Percentiles rank a stretch among this genome's conserved stretches.
Evolutionary conservation across 2,329 filamentous ascomycete genomes (phyloP).

Genomic region (Stagonosporopsis rhizophila): DNA sequence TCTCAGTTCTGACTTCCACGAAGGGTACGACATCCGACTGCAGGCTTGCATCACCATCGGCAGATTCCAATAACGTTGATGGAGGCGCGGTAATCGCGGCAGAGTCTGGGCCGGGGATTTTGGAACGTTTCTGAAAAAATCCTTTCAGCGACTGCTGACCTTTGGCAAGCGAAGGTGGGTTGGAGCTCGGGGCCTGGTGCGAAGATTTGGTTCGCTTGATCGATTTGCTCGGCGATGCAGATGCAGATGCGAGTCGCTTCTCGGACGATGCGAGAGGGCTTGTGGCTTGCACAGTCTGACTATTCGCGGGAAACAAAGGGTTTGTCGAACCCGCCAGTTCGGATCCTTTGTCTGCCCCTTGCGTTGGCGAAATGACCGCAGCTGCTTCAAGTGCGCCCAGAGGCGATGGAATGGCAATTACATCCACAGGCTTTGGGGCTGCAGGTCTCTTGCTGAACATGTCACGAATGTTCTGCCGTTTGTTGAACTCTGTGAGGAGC

Average conservation of each 20-base stretch:
- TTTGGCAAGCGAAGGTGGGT: constrained; percentile 43
- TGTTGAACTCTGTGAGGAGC: constrained; percentile 86
- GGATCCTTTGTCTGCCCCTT: constrained; percentile 15
- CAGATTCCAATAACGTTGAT: constrained; percentile 2
- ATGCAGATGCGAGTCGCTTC: constrained; percentile 38
- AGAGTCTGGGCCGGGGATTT: constrained; percentile 16
- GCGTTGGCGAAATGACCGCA: constrained; percentile 4
- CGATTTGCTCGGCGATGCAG: constrained; percentile 29
- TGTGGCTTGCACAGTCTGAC: constrained; percentile 5
- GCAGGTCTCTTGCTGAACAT: constrained; percentile 72
- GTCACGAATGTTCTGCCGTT: constrained; percentile 83
- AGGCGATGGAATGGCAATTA: background rate
- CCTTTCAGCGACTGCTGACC: constrained; percentile 73
- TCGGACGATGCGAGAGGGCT: constrained; percentile 37
- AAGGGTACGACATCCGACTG: background rate
- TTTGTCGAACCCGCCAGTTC: constrained; percentile 21
- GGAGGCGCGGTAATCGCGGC: constrained; percentile 9
- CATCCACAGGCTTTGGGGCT: constrained; percentile 13
- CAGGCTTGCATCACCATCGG: constrained; percentile 4
- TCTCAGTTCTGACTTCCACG: constrained; percentile 6
- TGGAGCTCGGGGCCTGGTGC: constrained; percentile 24
- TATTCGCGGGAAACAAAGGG: constrained; percentile 11
- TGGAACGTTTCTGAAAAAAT: constrained; percentile 67
- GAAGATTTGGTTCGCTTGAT: constrained; percentile 61
- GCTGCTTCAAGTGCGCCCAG: constrained; percentile 7